Percentiles rank a stretch among this genome's conserved stretches.
These are phyloP conservation scores for Prototheca wickerhamii DNA, from an alignment of 163 green algal genomes.

Conservation along the genomic window DNA sequence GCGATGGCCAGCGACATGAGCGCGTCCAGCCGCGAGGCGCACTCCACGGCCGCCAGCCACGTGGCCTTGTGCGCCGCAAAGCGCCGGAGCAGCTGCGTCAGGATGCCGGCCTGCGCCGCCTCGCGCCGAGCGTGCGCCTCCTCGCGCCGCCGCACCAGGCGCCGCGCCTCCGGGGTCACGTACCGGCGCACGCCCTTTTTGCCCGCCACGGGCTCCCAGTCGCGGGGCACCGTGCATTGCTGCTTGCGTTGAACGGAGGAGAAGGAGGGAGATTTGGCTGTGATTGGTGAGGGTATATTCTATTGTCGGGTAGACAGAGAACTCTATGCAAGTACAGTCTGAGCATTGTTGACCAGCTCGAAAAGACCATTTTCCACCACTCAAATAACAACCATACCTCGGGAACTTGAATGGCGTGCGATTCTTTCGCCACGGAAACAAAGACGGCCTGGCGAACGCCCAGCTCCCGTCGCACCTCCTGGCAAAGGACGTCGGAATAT, in stretches of 20 bases:
- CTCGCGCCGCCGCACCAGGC: constrained; percentile 46
- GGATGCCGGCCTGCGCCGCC: constrained; percentile 45
- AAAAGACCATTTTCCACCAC: too few species aligned
- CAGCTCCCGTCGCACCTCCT: too few species aligned
- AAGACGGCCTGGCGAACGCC: not conserved
- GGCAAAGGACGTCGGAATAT: too few species aligned
- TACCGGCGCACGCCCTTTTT: constrained; percentile 84
- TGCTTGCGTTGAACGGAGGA: too few species aligned
- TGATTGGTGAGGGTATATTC: too few species aligned
- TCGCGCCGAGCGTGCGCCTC: constrained; percentile 49
- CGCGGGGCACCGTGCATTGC: constrained; percentile 32
- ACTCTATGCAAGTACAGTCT: too few species aligned
- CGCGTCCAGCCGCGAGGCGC: constrained; percentile 72
- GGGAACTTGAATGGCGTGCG: constrained; percentile 81
- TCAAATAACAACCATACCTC: too few species aligned
- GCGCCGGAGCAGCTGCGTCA: constrained; percentile 57
- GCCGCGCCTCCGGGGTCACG: constrained; percentile 44
- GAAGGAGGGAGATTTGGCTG: too few species aligned
- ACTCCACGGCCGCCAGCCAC: constrained; percentile 66
- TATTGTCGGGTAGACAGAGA: too few species aligned
- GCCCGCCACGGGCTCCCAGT: constrained; percentile 51
- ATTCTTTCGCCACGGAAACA: constrained; percentile 32
- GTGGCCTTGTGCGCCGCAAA: constrained; percentile 54
- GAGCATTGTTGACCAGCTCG: too few species aligned
- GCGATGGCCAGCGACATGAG: constrained; percentile 79